Evolutionary conservation across 208 protist species (phyloP).

Genomic region (Angomonas deanei): DNA sequence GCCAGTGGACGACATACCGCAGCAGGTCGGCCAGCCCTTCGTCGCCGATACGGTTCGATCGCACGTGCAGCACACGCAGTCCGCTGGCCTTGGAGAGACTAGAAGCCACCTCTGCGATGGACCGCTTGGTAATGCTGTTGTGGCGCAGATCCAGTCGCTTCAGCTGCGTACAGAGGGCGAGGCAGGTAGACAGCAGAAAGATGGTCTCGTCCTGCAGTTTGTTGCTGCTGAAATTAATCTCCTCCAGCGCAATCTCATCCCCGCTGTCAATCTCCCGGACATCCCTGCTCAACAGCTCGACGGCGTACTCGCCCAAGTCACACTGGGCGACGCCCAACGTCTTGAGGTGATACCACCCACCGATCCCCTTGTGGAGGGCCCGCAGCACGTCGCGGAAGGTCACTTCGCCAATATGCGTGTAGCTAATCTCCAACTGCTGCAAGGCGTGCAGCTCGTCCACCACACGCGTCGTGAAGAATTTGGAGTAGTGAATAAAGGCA

Average conservation of each 20-base stretch:
- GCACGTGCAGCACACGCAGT: conserved; percentile 37
- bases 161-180: conserved; percentile 34
- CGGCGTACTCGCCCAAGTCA: conserved; percentile 28
- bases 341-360: conserved; percentile 53
- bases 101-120: conserved; percentile 23
- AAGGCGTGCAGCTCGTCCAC: conserved; percentile 16
- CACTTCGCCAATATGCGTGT: conserved; percentile 42
- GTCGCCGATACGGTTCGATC: conserved; percentile 53
- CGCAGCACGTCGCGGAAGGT: conserved; percentile 19
- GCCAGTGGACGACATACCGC: conserved; percentile 35
- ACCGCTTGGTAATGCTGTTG: conserved; percentile 34
- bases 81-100: conserved; percentile 22
- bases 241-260: conserved; percentile 17
- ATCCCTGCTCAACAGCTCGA: conserved; percentile 21
- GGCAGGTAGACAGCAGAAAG: conserved; percentile 39
- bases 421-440: conserved; percentile 32
- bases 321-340: conserved; percentile 51
- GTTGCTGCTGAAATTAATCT: conserved; percentile 45
- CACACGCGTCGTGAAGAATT: conserved; percentile 13
- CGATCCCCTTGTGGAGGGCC: conserved; percentile 22
- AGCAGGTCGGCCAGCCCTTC: conserved; percentile 31
- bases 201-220: conserved; percentile 30
- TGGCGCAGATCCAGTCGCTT: conserved; percentile 45
- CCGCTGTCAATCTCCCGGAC: conserved; percentile 3
- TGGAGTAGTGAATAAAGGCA: conserved; percentile 12